A percentile compares a stretch with the other conserved stretches of the same genome.
Conservation (phyloP, 495 filamentous ascomycete genomes). For the Penicillium macrosclerotiorum region DNA sequence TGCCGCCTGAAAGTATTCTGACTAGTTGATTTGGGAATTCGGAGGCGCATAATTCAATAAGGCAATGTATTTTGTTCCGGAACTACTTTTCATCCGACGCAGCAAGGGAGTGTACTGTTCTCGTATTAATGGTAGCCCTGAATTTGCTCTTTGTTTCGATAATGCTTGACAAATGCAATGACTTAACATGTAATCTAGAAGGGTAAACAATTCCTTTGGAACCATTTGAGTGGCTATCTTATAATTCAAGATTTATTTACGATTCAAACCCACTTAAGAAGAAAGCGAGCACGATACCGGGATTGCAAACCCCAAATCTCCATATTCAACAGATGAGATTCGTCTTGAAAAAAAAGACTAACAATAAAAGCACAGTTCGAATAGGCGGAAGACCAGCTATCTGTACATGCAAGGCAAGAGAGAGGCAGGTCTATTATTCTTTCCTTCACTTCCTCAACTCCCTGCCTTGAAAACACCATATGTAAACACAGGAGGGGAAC, state of each 20-base stretch:
- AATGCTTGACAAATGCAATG: no score
- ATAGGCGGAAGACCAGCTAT: conserved; percentile 48
- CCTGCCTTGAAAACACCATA: conserved; percentile 31
- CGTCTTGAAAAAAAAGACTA: conserved; percentile 30
- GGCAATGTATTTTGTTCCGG: no score
- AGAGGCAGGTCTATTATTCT: conserved; percentile 30
- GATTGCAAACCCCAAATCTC: no score
- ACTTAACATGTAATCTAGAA: no score
- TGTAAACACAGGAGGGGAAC: conserved; percentile 21
- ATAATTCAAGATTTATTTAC: no score
- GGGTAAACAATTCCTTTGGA: no score
- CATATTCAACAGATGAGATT: conserved; percentile 38
- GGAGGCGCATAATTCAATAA: no score
- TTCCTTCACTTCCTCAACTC: conserved; percentile 23
- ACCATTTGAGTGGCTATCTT: no score
- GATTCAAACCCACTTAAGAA: no score
- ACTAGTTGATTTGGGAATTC: background rate
- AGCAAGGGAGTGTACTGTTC: background rate
- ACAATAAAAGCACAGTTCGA: conserved; percentile 41
- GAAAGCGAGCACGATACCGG: no score
- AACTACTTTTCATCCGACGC: background rate
- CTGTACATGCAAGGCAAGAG: conserved; percentile 49
- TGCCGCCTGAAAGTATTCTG: background rate
- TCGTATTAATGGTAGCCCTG: no score
- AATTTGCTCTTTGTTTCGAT: no score